A percentile compares a stretch with the other conserved stretches of the same genome.
Conservation (phyloP, 202 grass and related monocot species). For the Carex arenaria region DNA sequence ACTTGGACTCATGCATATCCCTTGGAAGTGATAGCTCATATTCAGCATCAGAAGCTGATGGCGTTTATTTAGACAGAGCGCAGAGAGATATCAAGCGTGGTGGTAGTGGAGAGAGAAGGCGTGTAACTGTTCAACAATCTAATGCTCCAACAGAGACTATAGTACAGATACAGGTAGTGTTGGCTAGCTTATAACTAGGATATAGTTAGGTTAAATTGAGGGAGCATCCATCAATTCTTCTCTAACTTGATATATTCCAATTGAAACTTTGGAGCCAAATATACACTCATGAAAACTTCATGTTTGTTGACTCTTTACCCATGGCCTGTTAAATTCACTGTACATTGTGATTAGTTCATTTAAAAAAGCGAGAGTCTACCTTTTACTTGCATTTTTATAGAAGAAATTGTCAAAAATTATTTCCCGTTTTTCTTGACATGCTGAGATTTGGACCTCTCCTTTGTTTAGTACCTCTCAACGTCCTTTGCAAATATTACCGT, state of each 20-base stretch:
- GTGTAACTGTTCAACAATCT: slow-evolving; percentile 28
- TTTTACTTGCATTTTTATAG: not conserved
- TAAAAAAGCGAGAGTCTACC: not conserved
- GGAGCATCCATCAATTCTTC: not conserved
- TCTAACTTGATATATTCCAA: not conserved
- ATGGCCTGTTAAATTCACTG: not conserved
- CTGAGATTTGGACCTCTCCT: not conserved
- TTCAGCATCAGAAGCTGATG: slow-evolving; percentile 75
- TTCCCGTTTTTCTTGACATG: not conserved
- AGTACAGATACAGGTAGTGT: slow-evolving; percentile 77
- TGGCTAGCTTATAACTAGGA: slow-evolving; percentile 7
- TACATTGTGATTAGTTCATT: not conserved
- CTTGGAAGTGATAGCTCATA: slow-evolving; percentile 77
- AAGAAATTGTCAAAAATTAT: not conserved
- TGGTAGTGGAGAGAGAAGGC: slow-evolving; percentile 33
- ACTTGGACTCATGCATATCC: slow-evolving; percentile 84
- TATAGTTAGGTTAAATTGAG: not conserved
- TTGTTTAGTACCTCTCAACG: not conserved
- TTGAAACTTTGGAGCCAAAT: not conserved
- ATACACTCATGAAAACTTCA: not conserved
- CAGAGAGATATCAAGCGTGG: slow-evolving; percentile 25
- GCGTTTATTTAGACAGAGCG: slow-evolving; percentile 59
- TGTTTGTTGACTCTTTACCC: not conserved
- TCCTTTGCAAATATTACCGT: not conserved
- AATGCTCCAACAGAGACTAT: slow-evolving; percentile 55